These are phyloP conservation scores for Aotearoamyces nothofagi DNA, from an alignment of 2,329 filamentous ascomycete species.

Conservation along the genomic window DNA sequence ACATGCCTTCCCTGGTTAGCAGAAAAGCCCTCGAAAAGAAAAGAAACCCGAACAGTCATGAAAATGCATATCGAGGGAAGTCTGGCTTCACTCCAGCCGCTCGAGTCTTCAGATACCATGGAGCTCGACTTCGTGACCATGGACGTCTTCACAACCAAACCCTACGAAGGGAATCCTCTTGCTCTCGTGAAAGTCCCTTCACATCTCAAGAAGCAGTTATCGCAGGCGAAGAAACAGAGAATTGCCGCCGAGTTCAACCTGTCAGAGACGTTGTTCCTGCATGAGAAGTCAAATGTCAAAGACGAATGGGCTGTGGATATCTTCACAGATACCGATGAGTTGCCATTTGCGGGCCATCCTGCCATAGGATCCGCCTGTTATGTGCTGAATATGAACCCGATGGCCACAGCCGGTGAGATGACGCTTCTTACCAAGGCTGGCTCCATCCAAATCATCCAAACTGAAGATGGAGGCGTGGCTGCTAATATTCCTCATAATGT, in stretches of 20 bases:
- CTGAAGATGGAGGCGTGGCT: conserved; percentile 28
- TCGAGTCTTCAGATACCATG: no score
- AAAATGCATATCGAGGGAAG: no score
- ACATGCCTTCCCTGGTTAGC: no score
- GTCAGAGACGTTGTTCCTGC: conserved; percentile 47
- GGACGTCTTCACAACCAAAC: conserved; percentile 39
- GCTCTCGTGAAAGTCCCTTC: conserved; percentile 39
- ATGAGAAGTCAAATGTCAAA: conserved; percentile 22
- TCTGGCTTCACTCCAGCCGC: no score
- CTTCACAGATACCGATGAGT: conserved; percentile 35
- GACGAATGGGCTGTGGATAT: conserved; percentile 43
- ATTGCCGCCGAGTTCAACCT: conserved; percentile 49
- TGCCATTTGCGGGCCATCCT: conserved; percentile 47
- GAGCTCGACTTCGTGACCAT: conserved; percentile 31
- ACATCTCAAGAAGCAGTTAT: conserved; percentile 22
- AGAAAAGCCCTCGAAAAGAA: no score
- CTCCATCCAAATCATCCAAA: conserved; percentile 28
- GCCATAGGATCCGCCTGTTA: conserved; percentile 39
- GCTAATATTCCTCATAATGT: conserved; percentile 55
- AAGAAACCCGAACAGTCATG: no score
- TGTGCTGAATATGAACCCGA: no score
- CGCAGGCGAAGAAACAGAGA: conserved; percentile 36
- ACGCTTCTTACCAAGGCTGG: conserved; percentile 36
- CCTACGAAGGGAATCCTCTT: conserved; percentile 42
- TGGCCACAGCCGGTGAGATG: no score